These are phyloP conservation scores for Balakata baccata DNA, from an alignment of 345 rosid genomes.

Conservation along the genomic window DNA sequence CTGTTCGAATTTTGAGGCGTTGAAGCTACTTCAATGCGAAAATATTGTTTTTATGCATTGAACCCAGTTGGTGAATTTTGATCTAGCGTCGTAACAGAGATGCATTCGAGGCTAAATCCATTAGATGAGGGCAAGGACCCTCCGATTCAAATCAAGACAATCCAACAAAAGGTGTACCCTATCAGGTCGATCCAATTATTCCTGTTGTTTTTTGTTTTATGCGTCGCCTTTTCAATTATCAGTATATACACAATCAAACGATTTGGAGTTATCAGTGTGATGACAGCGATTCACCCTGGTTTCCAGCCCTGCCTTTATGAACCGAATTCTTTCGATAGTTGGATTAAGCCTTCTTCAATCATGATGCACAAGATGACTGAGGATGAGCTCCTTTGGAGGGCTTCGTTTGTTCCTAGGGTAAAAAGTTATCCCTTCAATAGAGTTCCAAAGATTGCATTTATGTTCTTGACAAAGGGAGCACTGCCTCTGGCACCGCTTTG, in stretches of 20 bases:
- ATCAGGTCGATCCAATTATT: conserved; percentile 49
- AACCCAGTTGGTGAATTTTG: conserved; percentile 20
- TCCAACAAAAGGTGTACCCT: conserved; percentile 50
- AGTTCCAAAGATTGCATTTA: conserved; percentile 81
- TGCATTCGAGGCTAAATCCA: conserved; percentile 55
- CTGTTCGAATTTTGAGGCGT: neutral
- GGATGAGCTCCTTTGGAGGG: conserved; percentile 77
- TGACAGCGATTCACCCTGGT: conserved; percentile 40
- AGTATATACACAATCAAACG: conserved; percentile 64
- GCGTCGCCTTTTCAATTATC: conserved; percentile 55
- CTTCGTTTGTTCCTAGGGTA: conserved; percentile 66
- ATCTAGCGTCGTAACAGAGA: conserved; percentile 20
- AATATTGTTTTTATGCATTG: conserved; percentile 18
- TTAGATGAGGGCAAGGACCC: conserved; percentile 75
- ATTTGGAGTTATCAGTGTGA: conserved; percentile 51
- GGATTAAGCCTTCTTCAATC: conserved; percentile 61
- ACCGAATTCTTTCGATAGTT: conserved; percentile 36
- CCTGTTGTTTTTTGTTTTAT: conserved; percentile 47
- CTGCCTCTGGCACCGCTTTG: conserved; percentile 84
- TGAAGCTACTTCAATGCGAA: neutral
- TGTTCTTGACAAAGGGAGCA: conserved; percentile 95
- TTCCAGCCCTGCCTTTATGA: conserved; percentile 53
- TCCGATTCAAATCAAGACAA: conserved; percentile 34
- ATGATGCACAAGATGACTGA: conserved; percentile 72
- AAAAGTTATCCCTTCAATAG: conserved; percentile 67